A percentile compares a stretch with the other conserved stretches of the same genome.
These are phyloP conservation scores for Pyrus communis DNA, from an alignment of 306 rosid genomes.

Conservation along the genomic window DNA sequence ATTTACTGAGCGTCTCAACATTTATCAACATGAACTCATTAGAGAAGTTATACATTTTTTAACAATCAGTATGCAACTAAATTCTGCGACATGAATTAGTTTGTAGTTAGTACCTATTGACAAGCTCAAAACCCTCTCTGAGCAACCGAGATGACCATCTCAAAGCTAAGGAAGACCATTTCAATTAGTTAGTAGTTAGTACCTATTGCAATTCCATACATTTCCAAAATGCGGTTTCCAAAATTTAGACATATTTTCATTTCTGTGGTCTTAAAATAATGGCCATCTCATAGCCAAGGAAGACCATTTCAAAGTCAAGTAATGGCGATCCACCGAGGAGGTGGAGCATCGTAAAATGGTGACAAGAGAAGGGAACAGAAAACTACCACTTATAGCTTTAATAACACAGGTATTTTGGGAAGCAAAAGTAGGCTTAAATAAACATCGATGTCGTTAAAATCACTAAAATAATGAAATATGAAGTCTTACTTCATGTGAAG, in stretches of 20 bases:
- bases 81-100: neutral
- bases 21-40: neutral
- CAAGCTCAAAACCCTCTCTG: slow-evolving; percentile 82
- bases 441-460: too few species aligned
- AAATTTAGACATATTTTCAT: neutral
- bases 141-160: slow-evolving; percentile 43
- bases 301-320: neutral
- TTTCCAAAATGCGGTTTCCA: neutral
- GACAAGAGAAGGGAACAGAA: too few species aligned
- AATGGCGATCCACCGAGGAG: too few species aligned
- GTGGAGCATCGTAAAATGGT: too few species aligned
- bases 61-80: neutral
- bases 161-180: neutral
- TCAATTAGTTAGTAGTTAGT: slow-evolving; percentile 3
- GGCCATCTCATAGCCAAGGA: neutral
- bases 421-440: too few species aligned
- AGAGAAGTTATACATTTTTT: neutral
- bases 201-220: slow-evolving; percentile 35
- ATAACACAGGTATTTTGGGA: too few species aligned
- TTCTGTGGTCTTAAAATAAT: neutral
- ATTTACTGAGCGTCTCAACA: neutral
- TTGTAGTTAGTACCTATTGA: slow-evolving; percentile 49
- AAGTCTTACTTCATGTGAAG: too few species aligned
- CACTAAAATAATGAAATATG: too few species aligned
- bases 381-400: too few species aligned